A percentile compares a stretch with the other conserved stretches of the same genome.
These are phyloP conservation scores for Ophiocordyceps unilateralis DNA, from an alignment of 2,329 filamentous ascomycete species.

Conservation along the genomic window DNA sequence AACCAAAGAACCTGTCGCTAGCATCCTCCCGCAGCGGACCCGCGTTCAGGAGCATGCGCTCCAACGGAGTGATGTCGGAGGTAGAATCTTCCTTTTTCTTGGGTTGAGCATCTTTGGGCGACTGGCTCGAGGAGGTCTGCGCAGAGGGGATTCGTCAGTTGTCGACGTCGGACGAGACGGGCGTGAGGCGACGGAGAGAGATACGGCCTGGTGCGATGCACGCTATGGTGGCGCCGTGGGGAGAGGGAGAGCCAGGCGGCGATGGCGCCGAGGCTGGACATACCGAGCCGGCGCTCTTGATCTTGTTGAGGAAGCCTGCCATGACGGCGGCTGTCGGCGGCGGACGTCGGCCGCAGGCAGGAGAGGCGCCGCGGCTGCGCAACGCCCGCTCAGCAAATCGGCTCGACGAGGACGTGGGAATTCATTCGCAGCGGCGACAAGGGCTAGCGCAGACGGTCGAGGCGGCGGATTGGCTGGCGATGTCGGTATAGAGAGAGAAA, in stretches of 20 bases:
- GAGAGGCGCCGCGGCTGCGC: slow-evolving; percentile 12
- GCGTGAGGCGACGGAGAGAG: slow-evolving; percentile 1
- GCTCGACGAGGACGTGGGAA: slow-evolving; percentile 8
- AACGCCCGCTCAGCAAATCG: slow-evolving; percentile 15
- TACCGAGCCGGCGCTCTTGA: slow-evolving; percentile 37
- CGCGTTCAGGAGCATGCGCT: slow-evolving; percentile 65
- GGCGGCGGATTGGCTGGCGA: neutral
- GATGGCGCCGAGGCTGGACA: slow-evolving; percentile 12
- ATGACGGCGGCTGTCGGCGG: slow-evolving; percentile 17
- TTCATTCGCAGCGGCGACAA: slow-evolving; percentile 1
- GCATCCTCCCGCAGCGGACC: slow-evolving; percentile 72
- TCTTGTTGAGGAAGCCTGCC: slow-evolving; percentile 41
- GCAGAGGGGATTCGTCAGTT: slow-evolving; percentile 5
- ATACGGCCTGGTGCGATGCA: neutral
- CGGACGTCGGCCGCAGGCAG: slow-evolving; percentile 4
- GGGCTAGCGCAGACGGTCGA: neutral
- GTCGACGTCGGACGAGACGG: slow-evolving; percentile 5
- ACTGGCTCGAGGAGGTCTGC: slow-evolving; percentile 25
- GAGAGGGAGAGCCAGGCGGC: neutral
- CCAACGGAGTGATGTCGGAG: slow-evolving; percentile 43
- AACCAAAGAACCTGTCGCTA: slow-evolving; percentile 94
- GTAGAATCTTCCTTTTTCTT: slow-evolving; percentile 40
- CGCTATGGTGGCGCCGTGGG: no score
- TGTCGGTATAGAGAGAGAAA: neutral
- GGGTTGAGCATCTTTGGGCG: slow-evolving; percentile 26